phyloP scores from a whole-genome alignment of 2,329 filamentous ascomycete genomes.

The Penicillium sp. region DNA sequence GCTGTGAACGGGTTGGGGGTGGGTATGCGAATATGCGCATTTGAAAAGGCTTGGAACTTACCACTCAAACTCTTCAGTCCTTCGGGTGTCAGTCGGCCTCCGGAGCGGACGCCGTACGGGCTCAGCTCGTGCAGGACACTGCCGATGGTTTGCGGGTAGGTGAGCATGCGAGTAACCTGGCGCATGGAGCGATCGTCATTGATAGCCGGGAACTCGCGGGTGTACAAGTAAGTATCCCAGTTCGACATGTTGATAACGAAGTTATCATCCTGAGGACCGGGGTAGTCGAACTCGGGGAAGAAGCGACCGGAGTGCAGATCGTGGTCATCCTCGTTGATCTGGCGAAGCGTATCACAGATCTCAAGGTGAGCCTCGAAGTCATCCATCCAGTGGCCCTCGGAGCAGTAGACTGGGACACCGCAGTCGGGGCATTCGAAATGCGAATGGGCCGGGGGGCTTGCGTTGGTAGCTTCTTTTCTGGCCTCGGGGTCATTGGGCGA shows the following conservation, averaged over 20 bases:
- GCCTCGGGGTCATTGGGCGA: conserved; percentile 66
- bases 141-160: conserved; percentile 88
- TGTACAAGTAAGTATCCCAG: conserved; percentile 97
- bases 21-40: neutral
- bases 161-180: conserved; percentile 88
- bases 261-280: conserved; percentile 86
- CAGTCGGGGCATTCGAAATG: conserved; percentile 96
- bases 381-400: conserved; percentile 91
- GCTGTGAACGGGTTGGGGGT: neutral
- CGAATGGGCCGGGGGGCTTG: conserved; percentile 73
- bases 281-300: conserved; percentile 93
- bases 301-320: conserved; percentile 86
- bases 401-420: conserved; percentile 90
- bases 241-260: conserved; percentile 95
- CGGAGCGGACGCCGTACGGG: conserved; percentile 79
- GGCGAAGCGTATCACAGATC: conserved; percentile 84
- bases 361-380: conserved; percentile 92
- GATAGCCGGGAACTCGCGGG: conserved; percentile 85
- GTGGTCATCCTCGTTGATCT: conserved; percentile 98
- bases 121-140: conserved; percentile 93
- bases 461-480: conserved; percentile 49
- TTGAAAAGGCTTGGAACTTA: conserved; percentile 51
- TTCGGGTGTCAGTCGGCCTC: conserved; percentile 77
- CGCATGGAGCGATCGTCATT: conserved; percentile 88
- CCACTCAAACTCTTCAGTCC: conserved; percentile 92